Conservation (phyloP, 2,329 filamentous ascomycete species). For the Emmonsiellopsis sp. region DNA sequence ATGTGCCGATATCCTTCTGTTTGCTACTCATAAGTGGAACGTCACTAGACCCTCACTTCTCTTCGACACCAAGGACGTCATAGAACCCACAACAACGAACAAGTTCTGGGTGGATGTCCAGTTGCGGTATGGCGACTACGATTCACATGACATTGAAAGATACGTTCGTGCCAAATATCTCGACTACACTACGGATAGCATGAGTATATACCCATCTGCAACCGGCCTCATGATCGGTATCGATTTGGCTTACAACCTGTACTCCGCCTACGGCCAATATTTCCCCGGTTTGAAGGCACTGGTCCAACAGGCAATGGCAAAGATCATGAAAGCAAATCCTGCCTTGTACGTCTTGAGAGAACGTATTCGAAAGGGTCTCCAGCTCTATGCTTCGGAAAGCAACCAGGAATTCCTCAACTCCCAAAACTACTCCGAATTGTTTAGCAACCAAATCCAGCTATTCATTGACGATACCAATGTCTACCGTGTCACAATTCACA, state of each 20-base stretch:
- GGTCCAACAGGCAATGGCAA: constrained; percentile 96
- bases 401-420: constrained; percentile 99
- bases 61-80: constrained; percentile 92
- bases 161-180: constrained; percentile 97
- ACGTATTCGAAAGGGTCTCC: constrained; percentile 95
- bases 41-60: constrained; percentile 87
- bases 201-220: constrained; percentile 95
- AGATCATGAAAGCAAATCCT: constrained; percentile 99
- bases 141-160: constrained; percentile 96
- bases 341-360: constrained; percentile 92
- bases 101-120: constrained; percentile 99
- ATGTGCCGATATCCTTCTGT: constrained; percentile 92
- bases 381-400: constrained; percentile 95
- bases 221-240: constrained; percentile 97
- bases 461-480: constrained; percentile 99
- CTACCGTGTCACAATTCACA: constrained; percentile 98
- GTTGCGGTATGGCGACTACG: constrained; percentile 92
- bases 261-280: constrained; percentile 96
- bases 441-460: constrained; percentile 97
- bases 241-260: constrained; percentile 94
- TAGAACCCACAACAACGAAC: constrained; percentile 89
- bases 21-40: constrained; percentile 98
- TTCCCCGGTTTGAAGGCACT: constrained; percentile 95
- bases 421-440: constrained; percentile 97
- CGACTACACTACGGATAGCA: constrained; percentile 96